phyloP scores from a whole-genome alignment of 2,329 filamentous ascomycete species.

The Pezicula radicicola region DNA sequence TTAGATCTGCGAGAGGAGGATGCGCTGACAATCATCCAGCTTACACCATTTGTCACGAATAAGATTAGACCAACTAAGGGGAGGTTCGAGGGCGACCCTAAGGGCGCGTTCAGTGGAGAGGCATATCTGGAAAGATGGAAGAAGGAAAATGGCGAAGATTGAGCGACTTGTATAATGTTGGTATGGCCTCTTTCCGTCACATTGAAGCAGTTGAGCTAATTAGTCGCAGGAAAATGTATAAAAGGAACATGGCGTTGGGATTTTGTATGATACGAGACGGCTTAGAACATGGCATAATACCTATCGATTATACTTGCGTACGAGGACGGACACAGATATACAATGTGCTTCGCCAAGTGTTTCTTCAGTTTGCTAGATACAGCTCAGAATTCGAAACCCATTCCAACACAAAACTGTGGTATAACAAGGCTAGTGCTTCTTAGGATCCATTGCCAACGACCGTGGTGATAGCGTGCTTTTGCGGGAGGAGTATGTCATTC shows the following conservation, averaged over 20 bases:
- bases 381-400: too few relatives aligned
- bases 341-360: too few relatives aligned
- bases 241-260: conserved; percentile 8
- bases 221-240: conserved; percentile 2
- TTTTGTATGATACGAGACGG: too few relatives aligned
- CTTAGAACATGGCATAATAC: too few relatives aligned
- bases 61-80: conserved; percentile 52
- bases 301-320: too few relatives aligned
- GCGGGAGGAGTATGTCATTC: too few relatives aligned
- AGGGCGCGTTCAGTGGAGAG: conserved; percentile 59
- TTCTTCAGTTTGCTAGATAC: too few relatives aligned
- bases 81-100: conserved; percentile 46
- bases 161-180: conserved; percentile 7
- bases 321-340: too few relatives aligned
- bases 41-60: conserved; percentile 74
- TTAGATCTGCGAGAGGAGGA: neutral
- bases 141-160: conserved; percentile 55
- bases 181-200: neutral
- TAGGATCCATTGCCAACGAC: too few relatives aligned
- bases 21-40: conserved; percentile 42
- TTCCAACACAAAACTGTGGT: too few relatives aligned
- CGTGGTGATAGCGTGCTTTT: too few relatives aligned
- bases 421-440: too few relatives aligned
- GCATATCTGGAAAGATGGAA: conserved; percentile 67
- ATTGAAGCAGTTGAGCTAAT: neutral